These are phyloP conservation scores for Salicornia ramosissima DNA, from an alignment of 148 eudicot genomes.

Conservation along the genomic window DNA sequence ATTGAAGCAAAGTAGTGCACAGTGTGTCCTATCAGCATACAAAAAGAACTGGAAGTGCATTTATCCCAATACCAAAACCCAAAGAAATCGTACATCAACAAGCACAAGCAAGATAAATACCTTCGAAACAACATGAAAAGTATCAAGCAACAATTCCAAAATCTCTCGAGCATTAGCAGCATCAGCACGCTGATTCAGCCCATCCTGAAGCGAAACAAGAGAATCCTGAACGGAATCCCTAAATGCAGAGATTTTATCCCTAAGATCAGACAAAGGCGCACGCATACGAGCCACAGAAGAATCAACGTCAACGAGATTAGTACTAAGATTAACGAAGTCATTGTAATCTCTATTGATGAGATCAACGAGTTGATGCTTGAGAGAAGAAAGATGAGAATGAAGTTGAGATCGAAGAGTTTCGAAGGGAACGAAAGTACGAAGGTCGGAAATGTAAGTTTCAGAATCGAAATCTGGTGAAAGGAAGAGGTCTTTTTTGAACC, in stretches of 20 bases:
- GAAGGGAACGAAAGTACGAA: slow-evolving; percentile 94
- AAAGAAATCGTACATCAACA: too few species aligned
- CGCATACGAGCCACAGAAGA: slow-evolving; percentile 79
- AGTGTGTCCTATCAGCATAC: too few species aligned
- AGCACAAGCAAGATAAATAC: slow-evolving; percentile 17
- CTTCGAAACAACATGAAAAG: slow-evolving; percentile 94
- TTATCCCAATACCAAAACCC: too few species aligned
- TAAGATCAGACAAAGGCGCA: slow-evolving; percentile 71
- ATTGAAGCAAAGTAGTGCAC: neutral
- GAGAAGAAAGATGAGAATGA: slow-evolving; percentile 56
- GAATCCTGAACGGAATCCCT: slow-evolving; percentile 52
- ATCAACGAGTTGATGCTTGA: slow-evolving; percentile 74
- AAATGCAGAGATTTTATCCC: slow-evolving; percentile 65
- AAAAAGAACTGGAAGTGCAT: too few species aligned
- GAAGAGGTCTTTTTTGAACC: slow-evolving; percentile 81
- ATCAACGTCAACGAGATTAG: slow-evolving; percentile 82
- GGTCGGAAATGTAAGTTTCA: slow-evolving; percentile 78
- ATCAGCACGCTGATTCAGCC: slow-evolving; percentile 58
- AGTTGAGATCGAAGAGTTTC: slow-evolving; percentile 81
- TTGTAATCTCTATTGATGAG: slow-evolving; percentile 84
- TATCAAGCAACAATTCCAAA: slow-evolving; percentile 76
- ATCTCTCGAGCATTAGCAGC: slow-evolving; percentile 71
- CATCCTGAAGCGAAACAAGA: slow-evolving; percentile 40
- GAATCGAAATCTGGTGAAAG: slow-evolving; percentile 58
- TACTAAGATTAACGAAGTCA: slow-evolving; percentile 80